Percentiles rank a stretch among this genome's conserved stretches.
phyloP scores from a whole-genome alignment of 2,329 filamentous ascomycete genomes.

The Curvularia hawaiiensis region DNA sequence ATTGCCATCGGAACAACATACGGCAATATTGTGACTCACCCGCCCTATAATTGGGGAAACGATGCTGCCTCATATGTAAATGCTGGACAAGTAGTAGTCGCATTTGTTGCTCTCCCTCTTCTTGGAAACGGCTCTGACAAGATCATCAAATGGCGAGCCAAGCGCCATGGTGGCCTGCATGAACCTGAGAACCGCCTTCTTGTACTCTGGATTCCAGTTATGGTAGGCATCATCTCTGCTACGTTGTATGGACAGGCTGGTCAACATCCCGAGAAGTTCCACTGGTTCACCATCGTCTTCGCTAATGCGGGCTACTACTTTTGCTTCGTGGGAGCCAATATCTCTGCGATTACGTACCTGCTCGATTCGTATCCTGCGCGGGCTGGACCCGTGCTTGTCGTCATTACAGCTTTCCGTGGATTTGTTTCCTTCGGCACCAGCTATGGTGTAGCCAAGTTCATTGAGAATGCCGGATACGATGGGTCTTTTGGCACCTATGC shows the following conservation, averaged over 20 bases:
- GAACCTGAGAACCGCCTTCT: constrained; percentile 50
- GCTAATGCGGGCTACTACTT: constrained; percentile 43
- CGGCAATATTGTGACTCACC: constrained; percentile 19
- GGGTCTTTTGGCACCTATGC: constrained; percentile 41
- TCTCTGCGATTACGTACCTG: constrained; percentile 52
- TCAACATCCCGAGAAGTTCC: constrained; percentile 40
- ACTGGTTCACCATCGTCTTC: constrained; percentile 46
- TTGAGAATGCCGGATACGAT: constrained; percentile 39
- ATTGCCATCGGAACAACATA: constrained; percentile 32
- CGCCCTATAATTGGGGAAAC: constrained; percentile 28
- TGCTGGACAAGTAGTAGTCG: constrained; percentile 39
- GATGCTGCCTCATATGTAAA: constrained; percentile 25
- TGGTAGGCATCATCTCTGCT: constrained; percentile 35
- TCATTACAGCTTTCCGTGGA: constrained; percentile 54
- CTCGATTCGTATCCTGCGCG: constrained; percentile 53
- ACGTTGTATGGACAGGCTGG: constrained; percentile 33
- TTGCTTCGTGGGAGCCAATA: constrained; percentile 51
- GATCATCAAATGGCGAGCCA: constrained; percentile 44
- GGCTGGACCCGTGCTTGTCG: constrained; percentile 51
- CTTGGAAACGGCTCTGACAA: constrained; percentile 35
- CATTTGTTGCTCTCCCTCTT: constrained; percentile 34
- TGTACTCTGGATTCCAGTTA: constrained; percentile 46
- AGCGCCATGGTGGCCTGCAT: constrained; percentile 42
- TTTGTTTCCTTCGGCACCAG: constrained; percentile 53
- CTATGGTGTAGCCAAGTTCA: constrained; percentile 47